These are phyloP conservation scores for Diaporthe longicolla DNA, from an alignment of 2,329 filamentous ascomycete species.

Conservation along the genomic window DNA sequence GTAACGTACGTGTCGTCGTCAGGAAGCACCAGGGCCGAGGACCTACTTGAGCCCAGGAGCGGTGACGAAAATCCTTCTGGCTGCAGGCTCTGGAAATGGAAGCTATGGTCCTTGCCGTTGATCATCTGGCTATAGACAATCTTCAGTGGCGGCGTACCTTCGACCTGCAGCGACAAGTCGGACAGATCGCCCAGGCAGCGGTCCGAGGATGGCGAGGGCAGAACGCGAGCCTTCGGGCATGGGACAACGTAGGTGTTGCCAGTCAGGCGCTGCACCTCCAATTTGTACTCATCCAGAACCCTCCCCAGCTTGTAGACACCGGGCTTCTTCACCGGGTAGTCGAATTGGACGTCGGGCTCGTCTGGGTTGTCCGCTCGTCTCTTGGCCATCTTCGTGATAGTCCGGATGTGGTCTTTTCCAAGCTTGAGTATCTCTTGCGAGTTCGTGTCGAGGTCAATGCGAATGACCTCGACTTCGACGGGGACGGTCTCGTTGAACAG, in stretches of 20 bases:
- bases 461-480: slow-evolving; percentile 88
- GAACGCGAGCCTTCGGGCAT: slow-evolving; percentile 85
- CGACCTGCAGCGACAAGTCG: slow-evolving; percentile 84
- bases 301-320: slow-evolving; percentile 88
- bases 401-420: slow-evolving; percentile 79
- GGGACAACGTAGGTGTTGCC: slow-evolving; percentile 87
- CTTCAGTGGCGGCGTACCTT: slow-evolving; percentile 90
- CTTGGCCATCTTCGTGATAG: slow-evolving; percentile 77
- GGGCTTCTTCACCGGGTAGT: slow-evolving; percentile 84
- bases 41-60: slow-evolving; percentile 72
- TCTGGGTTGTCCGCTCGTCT: slow-evolving; percentile 75
- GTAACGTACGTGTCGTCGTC: slow-evolving; percentile 75
- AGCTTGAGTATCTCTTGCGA: slow-evolving; percentile 85
- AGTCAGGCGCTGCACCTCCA: slow-evolving; percentile 85
- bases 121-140: slow-evolving; percentile 92
- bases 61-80: slow-evolving; percentile 89
- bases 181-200: slow-evolving; percentile 92
- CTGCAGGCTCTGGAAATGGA: slow-evolving; percentile 93
- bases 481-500: slow-evolving; percentile 95
- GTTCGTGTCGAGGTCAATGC: slow-evolving; percentile 86
- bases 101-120: slow-evolving; percentile 85
- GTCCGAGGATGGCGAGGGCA: slow-evolving; percentile 71
- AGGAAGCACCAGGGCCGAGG: slow-evolving; percentile 69
- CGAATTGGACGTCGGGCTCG: slow-evolving; percentile 74
- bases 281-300: slow-evolving; percentile 92